These are phyloP conservation scores for Senna tora DNA, from an alignment of 306 rosid genomes.

Conservation along the genomic window DNA sequence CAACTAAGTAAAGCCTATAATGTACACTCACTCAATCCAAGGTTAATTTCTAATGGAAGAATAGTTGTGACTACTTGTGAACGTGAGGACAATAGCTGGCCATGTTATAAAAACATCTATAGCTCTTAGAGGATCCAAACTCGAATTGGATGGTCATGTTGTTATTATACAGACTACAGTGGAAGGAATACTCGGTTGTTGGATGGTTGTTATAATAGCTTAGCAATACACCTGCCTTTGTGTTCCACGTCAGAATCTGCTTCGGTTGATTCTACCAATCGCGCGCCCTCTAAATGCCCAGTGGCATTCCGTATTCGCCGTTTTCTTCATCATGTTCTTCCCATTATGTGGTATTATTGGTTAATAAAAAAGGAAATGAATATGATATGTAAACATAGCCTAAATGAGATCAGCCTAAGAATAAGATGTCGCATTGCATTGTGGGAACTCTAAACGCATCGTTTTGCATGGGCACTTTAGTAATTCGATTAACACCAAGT, in stretches of 20 bases:
- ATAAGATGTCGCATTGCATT: background rate
- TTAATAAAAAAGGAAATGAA: background rate
- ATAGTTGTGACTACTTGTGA: background rate
- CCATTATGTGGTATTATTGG: background rate
- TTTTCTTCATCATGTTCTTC: background rate
- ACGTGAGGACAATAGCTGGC: constrained; percentile 40
- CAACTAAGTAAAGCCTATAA: background rate
- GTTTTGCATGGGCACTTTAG: background rate
- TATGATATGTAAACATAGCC: background rate
- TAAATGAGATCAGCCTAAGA: background rate
- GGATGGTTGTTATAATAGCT: constrained; percentile 51
- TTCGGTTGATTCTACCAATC: background rate
- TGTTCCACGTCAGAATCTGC: constrained; percentile 22
- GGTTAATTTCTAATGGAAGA: constrained; percentile 3
- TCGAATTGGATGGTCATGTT: background rate
- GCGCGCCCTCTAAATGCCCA: background rate
- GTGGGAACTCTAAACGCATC: background rate
- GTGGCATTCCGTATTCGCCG: background rate
- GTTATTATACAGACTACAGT: constrained; percentile 4
- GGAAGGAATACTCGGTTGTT: constrained; percentile 41
- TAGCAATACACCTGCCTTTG: constrained; percentile 43
- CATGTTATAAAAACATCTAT: constrained; percentile 32
- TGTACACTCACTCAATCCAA: background rate
- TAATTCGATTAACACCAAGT: background rate
- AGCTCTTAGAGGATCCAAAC: constrained; percentile 26